These are phyloP conservation scores for Gracilariopsis chorda DNA, from an alignment of 23 red algal genomes.

Conservation along the genomic window DNA sequence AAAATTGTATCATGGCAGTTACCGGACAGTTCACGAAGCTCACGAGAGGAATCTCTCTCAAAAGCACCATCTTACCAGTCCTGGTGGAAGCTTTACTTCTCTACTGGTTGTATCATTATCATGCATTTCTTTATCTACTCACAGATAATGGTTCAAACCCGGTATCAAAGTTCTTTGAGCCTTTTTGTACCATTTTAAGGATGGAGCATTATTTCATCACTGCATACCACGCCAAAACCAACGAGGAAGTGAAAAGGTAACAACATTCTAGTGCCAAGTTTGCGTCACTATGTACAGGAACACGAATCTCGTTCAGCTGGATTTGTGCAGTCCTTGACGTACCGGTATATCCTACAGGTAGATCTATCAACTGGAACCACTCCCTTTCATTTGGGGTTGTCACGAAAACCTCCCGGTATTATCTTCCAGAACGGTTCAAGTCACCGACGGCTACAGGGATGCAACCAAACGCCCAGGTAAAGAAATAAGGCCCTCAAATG, in stretches of 20 bases:
- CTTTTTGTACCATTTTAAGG: neutral
- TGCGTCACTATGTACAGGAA: neutral
- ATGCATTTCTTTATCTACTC: neutral
- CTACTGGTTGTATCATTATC: neutral
- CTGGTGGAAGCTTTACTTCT: neutral
- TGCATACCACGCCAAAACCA: slow-evolving; percentile 26
- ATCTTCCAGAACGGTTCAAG: no score
- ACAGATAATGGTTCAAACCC: slow-evolving; percentile 12
- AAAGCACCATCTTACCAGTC: no score
- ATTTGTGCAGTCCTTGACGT: neutral
- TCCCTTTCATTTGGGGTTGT: neutral
- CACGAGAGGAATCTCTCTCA: no score
- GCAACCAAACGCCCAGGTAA: neutral
- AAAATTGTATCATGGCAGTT: no score
- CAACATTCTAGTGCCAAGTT: no score
- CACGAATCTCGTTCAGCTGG: neutral
- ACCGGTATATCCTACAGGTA: neutral
- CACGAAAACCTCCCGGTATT: neutral
- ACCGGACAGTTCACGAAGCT: no score
- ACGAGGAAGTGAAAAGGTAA: neutral
- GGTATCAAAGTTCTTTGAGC: slow-evolving; percentile 19
- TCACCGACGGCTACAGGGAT: neutral
- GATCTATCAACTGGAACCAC: neutral
- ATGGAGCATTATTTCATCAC: slow-evolving; percentile 6
- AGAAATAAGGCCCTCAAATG: neutral